phyloP scores from a whole-genome alignment of 2,329 filamentous ascomycete species.

The Diaporthe velutina region DNA sequence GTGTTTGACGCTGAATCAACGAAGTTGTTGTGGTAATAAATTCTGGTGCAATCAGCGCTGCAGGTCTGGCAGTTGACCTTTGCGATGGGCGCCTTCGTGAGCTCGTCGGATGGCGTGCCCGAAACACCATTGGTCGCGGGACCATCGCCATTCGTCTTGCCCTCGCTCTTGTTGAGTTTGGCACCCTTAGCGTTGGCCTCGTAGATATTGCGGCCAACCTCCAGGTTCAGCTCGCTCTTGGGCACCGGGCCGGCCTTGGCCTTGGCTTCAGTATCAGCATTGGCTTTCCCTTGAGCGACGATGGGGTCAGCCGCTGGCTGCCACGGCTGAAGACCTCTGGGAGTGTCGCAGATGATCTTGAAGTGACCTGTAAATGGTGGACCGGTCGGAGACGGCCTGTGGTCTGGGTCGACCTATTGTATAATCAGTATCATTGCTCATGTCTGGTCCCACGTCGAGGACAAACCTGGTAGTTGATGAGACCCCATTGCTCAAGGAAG shows the following conservation, averaged over 20 bases:
- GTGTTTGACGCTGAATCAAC: constrained; percentile 63
- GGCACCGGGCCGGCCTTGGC: constrained; percentile 74
- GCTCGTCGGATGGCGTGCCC: constrained; percentile 65
- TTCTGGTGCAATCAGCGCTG: constrained; percentile 84
- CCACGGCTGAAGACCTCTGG: constrained; percentile 93
- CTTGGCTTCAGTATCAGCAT: constrained; percentile 78
- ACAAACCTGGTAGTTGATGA: constrained; percentile 97
- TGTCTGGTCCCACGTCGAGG: not conserved
- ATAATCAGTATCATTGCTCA: not conserved
- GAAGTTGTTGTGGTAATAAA: constrained; percentile 71
- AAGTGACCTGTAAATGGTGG: constrained; percentile 98
- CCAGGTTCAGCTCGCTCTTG: constrained; percentile 90
- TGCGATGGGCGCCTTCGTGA: constrained; percentile 74
- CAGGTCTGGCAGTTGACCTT: constrained; percentile 90
- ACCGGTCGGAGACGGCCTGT: constrained; percentile 93
- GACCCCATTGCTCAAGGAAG: constrained; percentile 97
- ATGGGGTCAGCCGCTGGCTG: constrained; percentile 87
- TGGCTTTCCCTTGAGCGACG: constrained; percentile 71
- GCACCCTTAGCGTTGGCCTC: constrained; percentile 86
- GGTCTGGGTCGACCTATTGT: constrained; percentile 90
- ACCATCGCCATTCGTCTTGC: constrained; percentile 82
- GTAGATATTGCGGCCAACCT: constrained; percentile 95
- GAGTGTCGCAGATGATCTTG: constrained; percentile 94
- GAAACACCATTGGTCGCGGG: constrained; percentile 74
- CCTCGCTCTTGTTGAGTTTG: constrained; percentile 77